phyloP scores from a whole-genome alignment of 495 filamentous ascomycete genomes.

The Aspergillus indologenus region DNA sequence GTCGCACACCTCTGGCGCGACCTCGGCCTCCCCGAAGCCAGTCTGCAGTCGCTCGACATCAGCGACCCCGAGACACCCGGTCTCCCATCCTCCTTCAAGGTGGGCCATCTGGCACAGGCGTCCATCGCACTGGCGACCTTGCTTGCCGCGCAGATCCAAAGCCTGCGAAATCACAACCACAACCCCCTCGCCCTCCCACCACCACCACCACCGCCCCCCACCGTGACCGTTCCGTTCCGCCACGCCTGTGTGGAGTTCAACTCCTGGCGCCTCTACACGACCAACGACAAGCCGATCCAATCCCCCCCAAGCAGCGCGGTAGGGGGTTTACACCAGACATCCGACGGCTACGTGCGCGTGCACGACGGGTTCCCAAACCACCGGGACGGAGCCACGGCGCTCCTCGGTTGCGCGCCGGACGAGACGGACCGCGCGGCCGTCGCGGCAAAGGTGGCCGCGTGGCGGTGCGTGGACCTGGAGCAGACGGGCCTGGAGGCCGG shows the following conservation, averaged over 20 bases:
- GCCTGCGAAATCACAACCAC: slow-evolving; percentile 16
- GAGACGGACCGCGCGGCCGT: slow-evolving; percentile 32
- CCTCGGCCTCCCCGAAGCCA: slow-evolving; percentile 15
- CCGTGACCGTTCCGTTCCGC: slow-evolving; percentile 30
- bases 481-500: slow-evolving; percentile 23
- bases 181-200: slow-evolving; percentile 18
- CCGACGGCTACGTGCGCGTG: slow-evolving; percentile 45
- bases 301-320: slow-evolving; percentile 33
- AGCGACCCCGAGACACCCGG: slow-evolving; percentile 15
- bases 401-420: slow-evolving; percentile 27
- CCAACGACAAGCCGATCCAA: slow-evolving; percentile 26
- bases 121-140: slow-evolving; percentile 42
- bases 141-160: slow-evolving; percentile 35
- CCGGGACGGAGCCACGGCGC: slow-evolving; percentile 29
- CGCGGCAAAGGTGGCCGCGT: slow-evolving; percentile 23
- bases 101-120: slow-evolving; percentile 42
- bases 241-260: slow-evolving; percentile 46
- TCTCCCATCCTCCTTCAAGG: slow-evolving; percentile 43
- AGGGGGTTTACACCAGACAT: slow-evolving; percentile 40
- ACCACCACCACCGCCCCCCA: slow-evolving; percentile 16
- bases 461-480: slow-evolving; percentile 40
- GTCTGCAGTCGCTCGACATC: slow-evolving; percentile 13
- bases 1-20: slow-evolving; percentile 21
- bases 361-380: slow-evolving; percentile 45
- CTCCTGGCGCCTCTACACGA: slow-evolving; percentile 38